phyloP scores from a whole-genome alignment of 2,329 filamentous ascomycete genomes.

The Alternaria atra region DNA sequence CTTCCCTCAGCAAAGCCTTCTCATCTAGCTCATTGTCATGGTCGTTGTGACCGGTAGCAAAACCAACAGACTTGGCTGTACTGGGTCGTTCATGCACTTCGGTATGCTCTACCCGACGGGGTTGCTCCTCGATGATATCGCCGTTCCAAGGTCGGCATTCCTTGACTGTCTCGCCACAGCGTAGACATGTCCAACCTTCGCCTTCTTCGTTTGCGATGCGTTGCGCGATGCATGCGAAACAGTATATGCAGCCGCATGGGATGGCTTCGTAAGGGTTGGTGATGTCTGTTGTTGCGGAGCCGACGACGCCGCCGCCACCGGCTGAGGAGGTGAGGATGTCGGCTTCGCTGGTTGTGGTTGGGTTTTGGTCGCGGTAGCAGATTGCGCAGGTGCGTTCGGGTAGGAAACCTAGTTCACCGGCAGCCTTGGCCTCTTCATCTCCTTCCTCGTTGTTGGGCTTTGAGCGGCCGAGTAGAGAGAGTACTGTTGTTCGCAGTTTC shows the following conservation, averaged over 20 bases:
- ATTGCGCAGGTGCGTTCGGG: conserved; percentile 96
- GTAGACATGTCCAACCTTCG: conserved; percentile 89
- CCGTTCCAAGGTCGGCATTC: conserved; percentile 92
- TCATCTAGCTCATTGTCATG: conserved; percentile 15
- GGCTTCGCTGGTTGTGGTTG: conserved; percentile 69
- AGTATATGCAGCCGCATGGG: conserved; percentile 91
- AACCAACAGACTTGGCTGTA: conserved; percentile 28
- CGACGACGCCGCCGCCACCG: conserved; percentile 78
- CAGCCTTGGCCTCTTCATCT: conserved; percentile 55
- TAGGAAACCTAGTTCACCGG: conserved; percentile 82
- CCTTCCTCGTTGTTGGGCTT: conserved; percentile 58
- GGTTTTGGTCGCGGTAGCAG: conserved; percentile 93
- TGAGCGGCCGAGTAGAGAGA: conserved; percentile 59
- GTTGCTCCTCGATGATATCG: conserved; percentile 73
- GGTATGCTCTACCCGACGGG: not conserved
- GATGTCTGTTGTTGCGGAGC: conserved; percentile 89
- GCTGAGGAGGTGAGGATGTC: conserved; percentile 73
- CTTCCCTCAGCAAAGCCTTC: conserved; percentile 28
- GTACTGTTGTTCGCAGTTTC: conserved; percentile 69
- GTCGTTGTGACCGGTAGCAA: conserved; percentile 22
- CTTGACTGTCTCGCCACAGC: conserved; percentile 84
- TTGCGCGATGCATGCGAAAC: conserved; percentile 93
- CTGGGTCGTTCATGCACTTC: conserved; percentile 11
- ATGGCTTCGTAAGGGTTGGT: conserved; percentile 95
- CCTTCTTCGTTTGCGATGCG: conserved; percentile 91